Conservation (phyloP, 306 rosid species). For the Vicia villosa region DNA sequence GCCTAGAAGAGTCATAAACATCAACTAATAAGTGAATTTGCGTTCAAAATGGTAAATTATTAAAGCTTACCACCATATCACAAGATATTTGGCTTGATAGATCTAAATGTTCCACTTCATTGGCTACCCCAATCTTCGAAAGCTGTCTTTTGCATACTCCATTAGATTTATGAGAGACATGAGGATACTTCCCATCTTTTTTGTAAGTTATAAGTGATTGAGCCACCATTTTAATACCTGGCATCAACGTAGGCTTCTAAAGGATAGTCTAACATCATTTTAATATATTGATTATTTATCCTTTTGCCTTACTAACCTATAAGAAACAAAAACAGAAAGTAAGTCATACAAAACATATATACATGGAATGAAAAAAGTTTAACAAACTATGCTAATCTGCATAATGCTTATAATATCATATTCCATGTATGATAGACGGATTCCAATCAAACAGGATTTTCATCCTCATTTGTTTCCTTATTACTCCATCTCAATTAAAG, state of each 20-base stretch:
- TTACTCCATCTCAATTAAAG: not conserved
- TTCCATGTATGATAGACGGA: no score
- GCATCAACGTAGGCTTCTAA: no score
- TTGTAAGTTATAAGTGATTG: constrained; percentile 20
- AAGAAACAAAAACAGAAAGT: constrained; percentile 18
- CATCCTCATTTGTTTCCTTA: no score
- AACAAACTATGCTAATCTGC: not conserved
- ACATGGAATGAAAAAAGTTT: constrained; percentile 4
- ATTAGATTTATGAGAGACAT: constrained; percentile 33
- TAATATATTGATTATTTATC: not conserved
- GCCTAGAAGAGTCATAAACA: no score
- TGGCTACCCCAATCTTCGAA: constrained; percentile 4
- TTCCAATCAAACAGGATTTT: no score
- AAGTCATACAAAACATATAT: constrained; percentile 14
- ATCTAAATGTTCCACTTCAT: constrained; percentile 17
- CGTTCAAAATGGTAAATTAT: no score
- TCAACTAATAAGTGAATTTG: no score
- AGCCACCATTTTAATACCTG: constrained; percentile 26
- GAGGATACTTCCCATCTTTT: constrained; percentile 32
- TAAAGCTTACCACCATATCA: no score
- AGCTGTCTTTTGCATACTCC: constrained; percentile 16
- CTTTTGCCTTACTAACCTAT: not conserved
- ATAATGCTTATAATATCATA: not conserved
- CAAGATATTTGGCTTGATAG: no score
- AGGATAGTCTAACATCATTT: no score